phyloP scores from a whole-genome alignment of 176 grass and related monocot species.

The Eragrostis nindensis region DNA sequence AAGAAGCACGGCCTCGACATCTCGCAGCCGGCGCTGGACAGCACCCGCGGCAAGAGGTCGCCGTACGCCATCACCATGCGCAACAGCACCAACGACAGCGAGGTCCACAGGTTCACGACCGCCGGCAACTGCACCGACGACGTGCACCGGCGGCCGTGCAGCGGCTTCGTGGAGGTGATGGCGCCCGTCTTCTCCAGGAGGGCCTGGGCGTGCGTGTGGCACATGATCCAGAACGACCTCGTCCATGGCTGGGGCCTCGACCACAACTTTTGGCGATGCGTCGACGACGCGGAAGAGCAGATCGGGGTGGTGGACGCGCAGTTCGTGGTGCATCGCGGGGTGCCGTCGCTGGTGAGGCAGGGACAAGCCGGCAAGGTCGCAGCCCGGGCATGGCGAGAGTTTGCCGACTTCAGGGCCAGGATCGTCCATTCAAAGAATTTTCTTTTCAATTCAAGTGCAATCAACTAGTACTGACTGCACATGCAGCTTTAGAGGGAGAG shows the following conservation, averaged over 20 bases:
- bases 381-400: too few relatives aligned
- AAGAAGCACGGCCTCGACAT: conserved; percentile 38
- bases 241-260: conserved; percentile 43
- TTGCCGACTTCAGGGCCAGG: too few relatives aligned
- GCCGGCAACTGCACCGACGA: conserved; percentile 4
- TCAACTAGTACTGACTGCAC: too few relatives aligned
- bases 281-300: conserved; percentile 19
- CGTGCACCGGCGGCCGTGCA: conserved; percentile 33
- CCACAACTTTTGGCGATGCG: conserved; percentile 45
- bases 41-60: not conserved
- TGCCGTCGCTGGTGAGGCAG: not conserved
- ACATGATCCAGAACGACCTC: conserved; percentile 53
- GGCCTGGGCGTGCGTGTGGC: conserved; percentile 51
- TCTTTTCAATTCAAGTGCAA: too few relatives aligned
- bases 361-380: not conserved
- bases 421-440: too few relatives aligned
- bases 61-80: conserved; percentile 16
- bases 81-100: not conserved
- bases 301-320: conserved; percentile 36
- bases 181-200: conserved; percentile 41
- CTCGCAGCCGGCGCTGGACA: conserved; percentile 45
- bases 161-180: conserved; percentile 51
- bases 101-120: conserved; percentile 24
- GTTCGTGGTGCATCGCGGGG: conserved; percentile 34
- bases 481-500: too few relatives aligned